Evolutionary conservation across 345 rosid genomes (phyloP), one percentile per base, ranked within the genome.

Genomic region (Populus simonii): DNA sequence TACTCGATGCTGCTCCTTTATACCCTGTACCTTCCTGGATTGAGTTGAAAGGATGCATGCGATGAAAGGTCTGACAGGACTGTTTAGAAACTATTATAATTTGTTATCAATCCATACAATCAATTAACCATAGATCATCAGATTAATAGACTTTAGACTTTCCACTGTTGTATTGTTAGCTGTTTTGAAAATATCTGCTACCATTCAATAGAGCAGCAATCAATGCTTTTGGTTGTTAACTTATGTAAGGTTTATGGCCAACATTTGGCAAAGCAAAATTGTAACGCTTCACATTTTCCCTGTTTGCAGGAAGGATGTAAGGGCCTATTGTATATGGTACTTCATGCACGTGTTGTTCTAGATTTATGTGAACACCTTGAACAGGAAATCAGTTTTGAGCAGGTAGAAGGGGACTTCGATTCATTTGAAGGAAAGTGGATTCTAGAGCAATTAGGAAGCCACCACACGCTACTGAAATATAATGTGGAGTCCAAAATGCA

Each of bases 371-470:
- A 96, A 83, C 89, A 67, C 55, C 92, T 87, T 76, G 96, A 92
- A 75, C 87, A 87, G 79, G 96, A 95, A 90, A 89, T 96, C 78
- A 87, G 89, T 82, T 96, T 93, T 83, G 88, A 87, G 88, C 99
- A 96, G 85, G 96, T 88, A 3, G 98, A 96, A 84, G 99, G 99
- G 72, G 99, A 96, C 80, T 96, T 96, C 36, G 87, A 93, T 78
- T 89, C 98, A 27, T 93, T 96, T 66, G 88, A 88, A 65, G 99
- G 99, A n/a, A 96, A 88, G 82, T 96, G 97, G 99, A 81, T 90
- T 81, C 87, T 96, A 35, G 98, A 93, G 84, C 98, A 93, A 77
- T 79, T 93, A 80, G 97, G 98, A 82, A 89, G 84, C 80, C 94
- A 96, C 76, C 99, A 96, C 85, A 96, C 98, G 0, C 84, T 90